Percentiles rank a stretch among this genome's conserved stretches.
These are phyloP conservation scores for Ophiostoma sp. DNA, from an alignment of 2,329 filamentous ascomycete species.

Conservation along the genomic window DNA sequence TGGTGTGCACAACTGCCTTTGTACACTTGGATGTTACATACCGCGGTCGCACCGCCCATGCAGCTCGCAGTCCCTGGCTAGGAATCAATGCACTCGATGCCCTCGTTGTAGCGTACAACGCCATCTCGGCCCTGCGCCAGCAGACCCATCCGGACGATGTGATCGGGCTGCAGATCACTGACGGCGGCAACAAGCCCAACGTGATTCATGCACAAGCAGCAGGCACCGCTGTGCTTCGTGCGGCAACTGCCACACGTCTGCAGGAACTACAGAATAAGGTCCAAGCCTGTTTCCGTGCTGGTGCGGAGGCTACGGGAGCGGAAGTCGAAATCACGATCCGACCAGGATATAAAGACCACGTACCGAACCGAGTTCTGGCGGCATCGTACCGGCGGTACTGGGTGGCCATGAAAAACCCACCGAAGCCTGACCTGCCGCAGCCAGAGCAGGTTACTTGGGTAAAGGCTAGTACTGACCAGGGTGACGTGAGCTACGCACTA, in stretches of 20 bases:
- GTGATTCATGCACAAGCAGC: conserved; percentile 10
- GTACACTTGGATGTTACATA: not conserved
- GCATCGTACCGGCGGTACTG: not conserved
- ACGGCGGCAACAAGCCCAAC: conserved; percentile 15
- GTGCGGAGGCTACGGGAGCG: not conserved
- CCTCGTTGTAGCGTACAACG: not conserved
- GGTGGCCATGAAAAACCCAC: not conserved
- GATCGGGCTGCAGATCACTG: conserved; percentile 14
- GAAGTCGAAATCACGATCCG: not conserved
- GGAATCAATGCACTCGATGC: not conserved
- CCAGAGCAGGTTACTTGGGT: not conserved
- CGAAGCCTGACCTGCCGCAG: not conserved
- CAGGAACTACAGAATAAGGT: not conserved
- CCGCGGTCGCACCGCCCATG: not conserved
- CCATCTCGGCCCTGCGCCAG: conserved; percentile 1
- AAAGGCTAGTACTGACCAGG: not conserved
- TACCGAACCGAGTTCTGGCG: not conserved
- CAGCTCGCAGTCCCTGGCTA: not conserved
- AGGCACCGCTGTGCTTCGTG: not conserved
- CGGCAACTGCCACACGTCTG: not conserved
- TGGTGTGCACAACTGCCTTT: not conserved
- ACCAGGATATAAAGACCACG: not conserved
- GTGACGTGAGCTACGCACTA: not conserved
- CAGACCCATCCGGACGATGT: conserved; percentile 17
- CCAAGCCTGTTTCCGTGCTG: not conserved